Evolutionary conservation across 306 rosid genomes (phyloP).

Genomic region (Malus asiatica): DNA sequence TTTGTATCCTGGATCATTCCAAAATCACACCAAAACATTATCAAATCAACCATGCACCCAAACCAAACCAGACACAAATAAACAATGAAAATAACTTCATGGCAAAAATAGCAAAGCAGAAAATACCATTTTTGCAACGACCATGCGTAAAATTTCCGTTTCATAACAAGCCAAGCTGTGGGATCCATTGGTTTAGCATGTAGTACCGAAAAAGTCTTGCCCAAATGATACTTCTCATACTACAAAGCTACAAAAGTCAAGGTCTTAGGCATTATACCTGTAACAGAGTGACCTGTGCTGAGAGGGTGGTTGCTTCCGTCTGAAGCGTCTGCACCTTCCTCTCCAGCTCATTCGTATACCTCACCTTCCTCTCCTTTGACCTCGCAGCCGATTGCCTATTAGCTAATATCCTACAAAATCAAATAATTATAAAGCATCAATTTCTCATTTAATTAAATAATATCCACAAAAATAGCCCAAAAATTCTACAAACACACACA

Average conservation of each 20-base stretch:
- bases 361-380: constrained; percentile 90
- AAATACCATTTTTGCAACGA: background rate
- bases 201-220: constrained; percentile 6
- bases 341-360: constrained; percentile 84
- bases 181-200: background rate
- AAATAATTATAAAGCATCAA: background rate
- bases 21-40: background rate
- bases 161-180: constrained; percentile 1
- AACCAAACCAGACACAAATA: background rate
- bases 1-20: background rate
- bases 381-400: constrained; percentile 96
- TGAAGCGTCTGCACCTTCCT: constrained; percentile 96
- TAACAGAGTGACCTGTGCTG: constrained; percentile 81
- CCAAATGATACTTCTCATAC: constrained; percentile 4
- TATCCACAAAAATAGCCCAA: background rate
- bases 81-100: background rate
- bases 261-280: constrained; percentile 53
- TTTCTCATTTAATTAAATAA: constrained; percentile 3
- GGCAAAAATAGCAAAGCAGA: background rate
- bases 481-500: background rate
- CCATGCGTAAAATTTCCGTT: background rate
- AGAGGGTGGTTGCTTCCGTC: constrained; percentile 90
- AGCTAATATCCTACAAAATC: constrained; percentile 66
- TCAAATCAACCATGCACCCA: background rate
- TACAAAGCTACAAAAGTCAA: constrained; percentile 7